Conservation (phyloP, 352 stramenopile genomes). For the Phytophthora pistaciae region DNA sequence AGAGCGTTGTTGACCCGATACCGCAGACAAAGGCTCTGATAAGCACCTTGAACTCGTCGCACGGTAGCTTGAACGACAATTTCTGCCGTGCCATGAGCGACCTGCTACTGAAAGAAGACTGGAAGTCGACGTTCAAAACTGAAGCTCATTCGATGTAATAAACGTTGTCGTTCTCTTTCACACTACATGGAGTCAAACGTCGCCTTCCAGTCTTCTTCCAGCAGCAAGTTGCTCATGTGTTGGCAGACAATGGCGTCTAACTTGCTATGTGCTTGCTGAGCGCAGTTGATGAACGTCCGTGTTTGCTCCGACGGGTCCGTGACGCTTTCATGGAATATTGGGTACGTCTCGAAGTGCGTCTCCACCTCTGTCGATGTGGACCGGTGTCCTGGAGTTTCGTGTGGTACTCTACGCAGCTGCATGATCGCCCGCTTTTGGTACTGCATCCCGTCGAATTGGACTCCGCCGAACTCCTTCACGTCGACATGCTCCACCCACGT, state of each 20-base stretch:
- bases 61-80: too few species aligned
- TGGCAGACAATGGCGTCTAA: constrained; percentile 26
- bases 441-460: constrained; percentile 40
- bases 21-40: too few species aligned
- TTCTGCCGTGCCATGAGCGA: too few species aligned
- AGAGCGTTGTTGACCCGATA: too few species aligned
- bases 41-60: too few species aligned
- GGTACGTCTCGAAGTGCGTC: constrained; percentile 2
- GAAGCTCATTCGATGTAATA: not conserved
- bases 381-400: constrained; percentile 10
- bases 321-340: constrained; percentile 50
- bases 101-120: too few species aligned
- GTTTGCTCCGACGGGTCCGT: constrained; percentile 34
- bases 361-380: too few species aligned
- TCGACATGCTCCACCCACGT: constrained; percentile 44
- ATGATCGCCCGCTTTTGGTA: constrained; percentile 38
- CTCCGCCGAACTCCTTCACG: constrained; percentile 34
- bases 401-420: constrained; percentile 11
- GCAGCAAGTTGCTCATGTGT: constrained; percentile 33
- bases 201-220: constrained; percentile 49
- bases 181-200: not conserved
- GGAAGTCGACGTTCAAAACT: too few species aligned
- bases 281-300: constrained; percentile 23
- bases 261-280: constrained; percentile 30
- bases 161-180: not conserved